Evolutionary conservation across 148 eudicot species (phyloP).

Genomic region (Cornus florida): DNA sequence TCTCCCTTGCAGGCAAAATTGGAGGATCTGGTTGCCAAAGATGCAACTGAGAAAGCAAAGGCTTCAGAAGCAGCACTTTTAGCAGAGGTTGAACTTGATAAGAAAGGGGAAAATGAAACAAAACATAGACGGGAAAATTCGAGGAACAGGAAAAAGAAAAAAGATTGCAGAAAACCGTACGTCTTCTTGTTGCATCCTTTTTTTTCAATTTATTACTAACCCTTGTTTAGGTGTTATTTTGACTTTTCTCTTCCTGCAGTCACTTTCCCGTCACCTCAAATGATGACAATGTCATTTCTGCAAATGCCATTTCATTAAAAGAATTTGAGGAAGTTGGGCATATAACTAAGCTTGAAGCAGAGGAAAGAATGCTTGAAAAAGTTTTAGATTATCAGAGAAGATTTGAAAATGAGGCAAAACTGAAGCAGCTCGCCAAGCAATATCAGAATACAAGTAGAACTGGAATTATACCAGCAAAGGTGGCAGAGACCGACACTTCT

Average conservation of each 20-base stretch:
- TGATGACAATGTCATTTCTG: slow-evolving; percentile 33
- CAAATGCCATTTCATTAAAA: slow-evolving; percentile 28
- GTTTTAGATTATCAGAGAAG: slow-evolving; percentile 55
- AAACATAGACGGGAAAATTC: slow-evolving; percentile 48
- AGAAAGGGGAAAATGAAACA: slow-evolving; percentile 38
- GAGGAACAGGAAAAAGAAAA: slow-evolving; percentile 70
- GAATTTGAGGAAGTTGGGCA: slow-evolving; percentile 35
- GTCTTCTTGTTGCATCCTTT: slow-evolving; percentile 7
- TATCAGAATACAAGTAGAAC: slow-evolving; percentile 25
- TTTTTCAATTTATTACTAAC: no score
- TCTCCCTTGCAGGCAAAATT: slow-evolving; percentile 49
- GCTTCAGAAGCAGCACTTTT: slow-evolving; percentile 77
- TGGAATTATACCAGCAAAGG: slow-evolving; percentile 24
- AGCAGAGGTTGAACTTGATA: slow-evolving; percentile 79
- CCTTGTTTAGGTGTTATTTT: neutral
- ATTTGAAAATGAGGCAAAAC: slow-evolving; percentile 56
- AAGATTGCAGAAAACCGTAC: slow-evolving; percentile 54
- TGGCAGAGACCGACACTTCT: slow-evolving; percentile 4
- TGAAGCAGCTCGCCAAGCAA: slow-evolving; percentile 68
- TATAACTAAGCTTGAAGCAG: slow-evolving; percentile 66
- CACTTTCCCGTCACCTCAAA: slow-evolving; percentile 23
- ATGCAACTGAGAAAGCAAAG: slow-evolving; percentile 81
- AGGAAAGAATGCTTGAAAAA: slow-evolving; percentile 78
- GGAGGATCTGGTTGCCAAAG: slow-evolving; percentile 74
- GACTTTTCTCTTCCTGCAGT: slow-evolving; percentile 35